Evolutionary conservation across 805 yeast genomes (phyloP), one percentile per base, ranked within the genome.

Genomic region (Clavispora santaluciae): DNA sequence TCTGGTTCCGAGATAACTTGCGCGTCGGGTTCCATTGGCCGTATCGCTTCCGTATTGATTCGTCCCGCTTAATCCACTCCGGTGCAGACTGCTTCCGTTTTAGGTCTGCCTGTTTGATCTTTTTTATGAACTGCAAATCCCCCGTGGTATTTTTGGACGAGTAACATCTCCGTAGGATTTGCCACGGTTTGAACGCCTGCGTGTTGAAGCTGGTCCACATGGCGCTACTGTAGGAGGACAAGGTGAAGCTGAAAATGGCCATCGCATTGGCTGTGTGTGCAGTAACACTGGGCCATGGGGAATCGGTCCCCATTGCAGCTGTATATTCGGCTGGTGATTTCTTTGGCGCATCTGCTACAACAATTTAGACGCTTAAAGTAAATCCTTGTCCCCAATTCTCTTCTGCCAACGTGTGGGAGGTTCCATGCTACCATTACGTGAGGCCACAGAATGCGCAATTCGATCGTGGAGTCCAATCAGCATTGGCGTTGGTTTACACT

Each of bases 21-120:
- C 76, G 81, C 3, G 70, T 64, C 1, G 95, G 95, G 34, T 73
- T 72, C 87, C 95, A 83, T 20, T 68, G 75, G 4, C 79, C 69
- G 40, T 83, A 75, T 52, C 87, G 79, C 52, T 77, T 81, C 38
- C 68, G 64, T 20, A 84, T 46, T 0, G 93, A 78, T 49, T 72
- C 73, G 50, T 81, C 81, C 50, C 88, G 80, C 50, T 81, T 74
- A 50, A 76, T 66, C 93, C 96, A 90, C 25, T 72, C 78, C 66
- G 63, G 42, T 46, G 51, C 33, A 42, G 54, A 40, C 55, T 57
- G 34, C 53, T 55, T 39, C 76, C 61, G 84, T 79, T 78, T 42
- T 61, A 60, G 29, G 49, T 56, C 59, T 8, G 36, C 37, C 33
- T 42, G 41, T 22, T 41, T 38, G 21, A 56, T 36, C 30, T 46